Evolutionary conservation across 2,329 filamentous ascomycete genomes (phyloP).

Genomic region (Cercospora berteroae): DNA sequence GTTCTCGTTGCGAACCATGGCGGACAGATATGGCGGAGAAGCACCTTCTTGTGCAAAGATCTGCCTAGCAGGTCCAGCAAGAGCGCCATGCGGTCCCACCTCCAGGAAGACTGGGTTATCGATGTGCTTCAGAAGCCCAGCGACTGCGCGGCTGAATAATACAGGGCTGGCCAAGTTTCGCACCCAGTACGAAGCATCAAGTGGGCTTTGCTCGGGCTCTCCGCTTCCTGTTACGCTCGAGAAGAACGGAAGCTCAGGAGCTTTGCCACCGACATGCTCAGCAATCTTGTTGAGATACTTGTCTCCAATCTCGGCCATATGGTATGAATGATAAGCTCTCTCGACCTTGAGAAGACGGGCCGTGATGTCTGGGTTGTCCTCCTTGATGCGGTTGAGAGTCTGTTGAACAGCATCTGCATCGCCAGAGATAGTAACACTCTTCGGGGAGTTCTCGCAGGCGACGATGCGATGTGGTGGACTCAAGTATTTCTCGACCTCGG

Average conservation of each 20-base stretch:
- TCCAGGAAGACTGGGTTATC: constrained; percentile 1
- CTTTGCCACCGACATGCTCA: neutral
- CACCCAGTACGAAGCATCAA: neutral
- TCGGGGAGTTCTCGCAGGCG: constrained; percentile 38
- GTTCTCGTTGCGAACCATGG: constrained; percentile 1
- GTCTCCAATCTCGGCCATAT: constrained; percentile 22
- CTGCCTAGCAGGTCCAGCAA: neutral
- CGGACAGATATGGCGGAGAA: neutral
- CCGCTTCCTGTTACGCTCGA: neutral
- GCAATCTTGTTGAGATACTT: neutral
- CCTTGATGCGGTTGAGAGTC: neutral
- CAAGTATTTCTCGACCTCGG: neutral
- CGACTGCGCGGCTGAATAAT: neutral
- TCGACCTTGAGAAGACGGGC: constrained; percentile 42
- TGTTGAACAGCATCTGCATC: constrained; percentile 27
- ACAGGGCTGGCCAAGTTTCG: constrained; percentile 1
- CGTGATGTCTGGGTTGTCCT: constrained; percentile 22
- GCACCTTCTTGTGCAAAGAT: neutral
- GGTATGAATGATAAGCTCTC: constrained; percentile 46
- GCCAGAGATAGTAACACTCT: constrained; percentile 49
- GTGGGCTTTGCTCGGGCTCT: neutral
- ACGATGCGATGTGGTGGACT: neutral
- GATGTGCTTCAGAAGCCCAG: neutral
- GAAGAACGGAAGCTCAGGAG: neutral
- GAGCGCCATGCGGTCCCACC: constrained; percentile 10